Base-by-base conservation (phyloP, 192 early-diverging fungal species). In the Rhizophagus sp. region DNA sequence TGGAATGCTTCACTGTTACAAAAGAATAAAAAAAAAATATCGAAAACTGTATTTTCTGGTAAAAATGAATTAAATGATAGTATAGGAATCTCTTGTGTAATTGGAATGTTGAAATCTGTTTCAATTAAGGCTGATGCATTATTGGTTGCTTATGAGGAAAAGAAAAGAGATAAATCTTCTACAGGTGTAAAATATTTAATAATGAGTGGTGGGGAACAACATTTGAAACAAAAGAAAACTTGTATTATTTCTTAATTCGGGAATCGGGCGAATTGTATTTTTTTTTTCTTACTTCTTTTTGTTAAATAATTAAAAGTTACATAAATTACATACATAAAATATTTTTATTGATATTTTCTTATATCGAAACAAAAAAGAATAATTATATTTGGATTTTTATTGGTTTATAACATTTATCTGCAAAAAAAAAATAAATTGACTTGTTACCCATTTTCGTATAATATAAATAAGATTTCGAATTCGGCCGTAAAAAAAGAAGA, bases 151-250 rank as follows among this genome's bases (percentile, higher is more conserved):
- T 19, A 27, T 27, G 73, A 74, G 25, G 73, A 74, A 33, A 49
- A 49, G 27, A 39, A 27, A 62, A 11, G 25, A 30, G 73, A 74
- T 74, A 49, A 57, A 74, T 39, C 41, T 27, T 15, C 22, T 27
- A 49, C 24, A 3, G 73, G 73, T n/a, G 73, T 74, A 30, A 74
- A 74, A 52, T 74, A 57, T 74, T 74, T 74, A 33, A 9, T 74
- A 30, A 57, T 33, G 73, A 19, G 25, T 1, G 73, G 73, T 61
- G 73, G 73, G 13, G 65, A 67, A 67, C 13, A 67, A 30, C 25
- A 67, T 34, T 30, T 67, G 15, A 67, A 33, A 7, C 30, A 67
- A 33, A 67, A 67, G 17, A 67, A 34, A 34, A 3, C 13, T 67
- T 67, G 65, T 33, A 17, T 67, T 30, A 67, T 44, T 73, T 50